A percentile compares a stretch with the other conserved stretches of the same genome.
Conservation (phyloP, 352 stramenopile species). For the Phytophthora chlamydospora region DNA sequence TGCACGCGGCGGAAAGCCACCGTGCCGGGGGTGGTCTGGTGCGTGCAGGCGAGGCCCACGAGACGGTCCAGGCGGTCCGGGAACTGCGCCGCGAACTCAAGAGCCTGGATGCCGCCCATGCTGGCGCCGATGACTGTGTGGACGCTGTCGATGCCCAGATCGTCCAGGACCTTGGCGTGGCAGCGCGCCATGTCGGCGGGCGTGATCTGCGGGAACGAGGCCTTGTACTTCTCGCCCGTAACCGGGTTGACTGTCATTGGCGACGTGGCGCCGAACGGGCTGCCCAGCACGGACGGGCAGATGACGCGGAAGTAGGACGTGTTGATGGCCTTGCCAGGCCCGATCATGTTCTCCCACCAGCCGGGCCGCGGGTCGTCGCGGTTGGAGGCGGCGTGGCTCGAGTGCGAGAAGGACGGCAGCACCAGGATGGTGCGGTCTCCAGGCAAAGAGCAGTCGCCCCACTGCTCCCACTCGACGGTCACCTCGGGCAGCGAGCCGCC, state of each 20-base stretch:
- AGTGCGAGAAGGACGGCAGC: conserved; percentile 89
- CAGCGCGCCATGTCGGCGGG: conserved; percentile 83
- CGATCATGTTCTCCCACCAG: conserved; percentile 92
- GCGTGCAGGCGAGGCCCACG: conserved; percentile 82
- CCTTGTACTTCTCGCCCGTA: conserved; percentile 70
- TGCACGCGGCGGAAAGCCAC: conserved; percentile 87
- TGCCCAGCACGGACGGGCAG: conserved; percentile 83
- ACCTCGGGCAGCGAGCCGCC: conserved; percentile 68
- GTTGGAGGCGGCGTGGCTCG: conserved; percentile 83
- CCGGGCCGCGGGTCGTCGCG: conserved; percentile 76
- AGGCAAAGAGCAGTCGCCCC: conserved; percentile 74
- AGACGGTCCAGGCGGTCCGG: conserved; percentile 73
- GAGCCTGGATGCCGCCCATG: conserved; percentile 89
- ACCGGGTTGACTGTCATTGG: conserved; percentile 63
- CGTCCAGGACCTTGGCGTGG: conserved; percentile 81
- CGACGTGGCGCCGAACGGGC: conserved; percentile 85
- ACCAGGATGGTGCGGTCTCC: conserved; percentile 82
- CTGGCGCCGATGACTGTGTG: conserved; percentile 87
- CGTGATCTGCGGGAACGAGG: conserved; percentile 84
- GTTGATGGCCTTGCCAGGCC: conserved; percentile 86
- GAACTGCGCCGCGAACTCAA: conserved; percentile 88
- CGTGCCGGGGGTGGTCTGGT: conserved; percentile 86
- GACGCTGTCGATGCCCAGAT: conserved; percentile 74
- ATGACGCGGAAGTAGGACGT: conserved; percentile 91
- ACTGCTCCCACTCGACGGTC: conserved; percentile 80